Evolutionary conservation across 78 protist genomes (phyloP), one percentile per base, ranked within the genome.

Genomic region (Corallochytrium limacisporum): DNA sequence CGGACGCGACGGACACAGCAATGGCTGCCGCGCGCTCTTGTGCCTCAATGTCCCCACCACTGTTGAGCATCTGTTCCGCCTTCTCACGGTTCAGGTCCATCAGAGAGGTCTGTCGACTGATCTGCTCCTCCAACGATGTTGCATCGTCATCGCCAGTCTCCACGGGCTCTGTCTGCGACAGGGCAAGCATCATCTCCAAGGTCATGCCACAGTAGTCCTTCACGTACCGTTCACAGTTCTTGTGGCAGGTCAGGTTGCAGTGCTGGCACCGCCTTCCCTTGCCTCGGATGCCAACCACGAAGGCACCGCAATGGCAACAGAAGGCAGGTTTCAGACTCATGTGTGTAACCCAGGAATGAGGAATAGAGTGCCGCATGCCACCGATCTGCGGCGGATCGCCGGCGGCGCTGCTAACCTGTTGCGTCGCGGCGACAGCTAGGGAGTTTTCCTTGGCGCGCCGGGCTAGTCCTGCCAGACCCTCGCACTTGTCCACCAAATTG

Each of bases 221-320:
- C 28, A 62, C 53, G 56, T 29, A 10, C 5, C 10, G 31, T 20
- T 62, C 47, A 38, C 68, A 62, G 39, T 38, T 31, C 47, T 35
- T 40, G 47, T 42, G 47, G 53, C 68, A 62, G 54, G 26, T 51
- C 7, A 62, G 16, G 20, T 40, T 28, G 68, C 68, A 62, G 16
- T 62, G 54, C 50, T 42, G 33, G 47, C 68, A 62, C 53, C 43
- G 28, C 22, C 13, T 31, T 3, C 53, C 47, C 18, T 57, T 29
- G 13, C 63, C 40, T 12, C n/a, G 20, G 9, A 62, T 26, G 53
- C 68, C 68, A n/a, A 42, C 4, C n/a, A 38, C 47, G 68, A 42
- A 22, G 10, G 28, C 9, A 28, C 47, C 47, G 68, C 68, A 62
- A 16, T 46, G 56, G 47, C 37, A 42, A 37, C 68, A 62, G 35